Base-by-base conservation (phyloP, 768 basidiomycete genomes). In the Psilocybe subaeruginosa region DNA sequence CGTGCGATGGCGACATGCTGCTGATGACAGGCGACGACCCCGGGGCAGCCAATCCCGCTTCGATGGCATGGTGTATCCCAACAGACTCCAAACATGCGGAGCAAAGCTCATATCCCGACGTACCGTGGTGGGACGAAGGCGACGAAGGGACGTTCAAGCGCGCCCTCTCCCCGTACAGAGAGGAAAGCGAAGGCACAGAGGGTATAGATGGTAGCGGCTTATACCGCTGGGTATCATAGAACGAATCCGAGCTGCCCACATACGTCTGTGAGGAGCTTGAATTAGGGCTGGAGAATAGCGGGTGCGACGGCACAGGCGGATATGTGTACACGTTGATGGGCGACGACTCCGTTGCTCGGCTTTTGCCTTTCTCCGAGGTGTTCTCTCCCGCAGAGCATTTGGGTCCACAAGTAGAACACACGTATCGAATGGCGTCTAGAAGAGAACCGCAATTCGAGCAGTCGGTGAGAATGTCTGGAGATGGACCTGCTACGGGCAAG, bases 361-460 rank as follows among this genome's bases (percentile, higher is more conserved):
- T 80, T 73, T 86, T 90, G 33, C 84, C 85, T 63, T 87, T 85
- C 47, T 72, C 67, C 60, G 54, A 69, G 23, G 56, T 65, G 61
- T 52, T 62, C 57, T 60, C 62, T 53, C 72, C 54, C 4, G 72
- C 68, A 5, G 90, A 84, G 50, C 81, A 74, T 71, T 88, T 92
- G 74, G 92, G 91, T 8, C 93, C 94, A 67, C 95, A 97, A 23
- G 88, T 90, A 3, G 89, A 82, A 69, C 96, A 98, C 12, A 96
- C 89, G 72, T 98, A 97, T 49, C 93, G 88, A 71, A 97, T 86
- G n/a, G 85, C 82, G 54, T 93, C 90, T 17, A 98, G 77, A 5
- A 87, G 68, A 0, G 80, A 73, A 12, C 90, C 90, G 66, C 96
- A 98, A 49, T 85, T 85, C 0, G 93, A 95, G 73, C 96, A 98